Conservation (phyloP, 2,329 filamentous ascomycete species). For the Arthrobotrys pseudoclavata region DNA sequence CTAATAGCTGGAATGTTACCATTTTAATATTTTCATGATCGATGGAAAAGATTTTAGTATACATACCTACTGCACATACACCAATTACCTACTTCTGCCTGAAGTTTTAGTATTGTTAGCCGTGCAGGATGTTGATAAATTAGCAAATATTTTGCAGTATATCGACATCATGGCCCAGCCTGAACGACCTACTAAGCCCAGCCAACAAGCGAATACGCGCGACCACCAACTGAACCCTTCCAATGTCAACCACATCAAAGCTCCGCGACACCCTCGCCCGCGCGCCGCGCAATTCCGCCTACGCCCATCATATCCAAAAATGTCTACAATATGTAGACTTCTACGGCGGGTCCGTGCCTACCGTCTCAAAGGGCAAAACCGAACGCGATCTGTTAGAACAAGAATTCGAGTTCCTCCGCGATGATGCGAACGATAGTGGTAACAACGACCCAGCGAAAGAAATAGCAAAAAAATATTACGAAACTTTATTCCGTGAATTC, state of each 20-base stretch:
- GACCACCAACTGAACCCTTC: conserved; percentile 9
- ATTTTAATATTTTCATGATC: too few species aligned
- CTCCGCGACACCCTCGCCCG: conserved; percentile 58
- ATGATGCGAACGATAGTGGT: conserved; percentile 45
- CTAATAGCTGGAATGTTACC: too few species aligned
- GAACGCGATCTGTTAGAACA: conserved; percentile 63
- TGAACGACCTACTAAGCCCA: not conserved
- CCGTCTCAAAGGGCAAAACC: conserved; percentile 59
- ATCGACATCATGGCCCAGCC: not conserved
- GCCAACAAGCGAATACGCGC: conserved; percentile 4
- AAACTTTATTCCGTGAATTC: conserved; percentile 63
- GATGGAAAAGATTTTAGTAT: too few species aligned
- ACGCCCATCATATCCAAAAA: conserved; percentile 63
- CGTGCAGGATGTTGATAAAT: too few species aligned
- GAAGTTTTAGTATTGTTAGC: too few species aligned
- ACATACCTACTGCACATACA: too few species aligned
- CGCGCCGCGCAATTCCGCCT: conserved; percentile 62
- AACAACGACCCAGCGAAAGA: conserved; percentile 59
- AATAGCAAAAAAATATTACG: conserved; percentile 63
- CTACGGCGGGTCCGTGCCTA: conserved; percentile 61
- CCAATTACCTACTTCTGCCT: too few species aligned
- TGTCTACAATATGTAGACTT: conserved; percentile 62
- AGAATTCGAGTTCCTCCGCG: conserved; percentile 63
- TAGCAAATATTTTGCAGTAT: too few species aligned
- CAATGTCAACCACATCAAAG: conserved; percentile 31